Percentiles rank a stretch among this genome's conserved stretches.
Conservation (phyloP, 2,329 filamentous ascomycete genomes). For the Aspergillus niger region DNA sequence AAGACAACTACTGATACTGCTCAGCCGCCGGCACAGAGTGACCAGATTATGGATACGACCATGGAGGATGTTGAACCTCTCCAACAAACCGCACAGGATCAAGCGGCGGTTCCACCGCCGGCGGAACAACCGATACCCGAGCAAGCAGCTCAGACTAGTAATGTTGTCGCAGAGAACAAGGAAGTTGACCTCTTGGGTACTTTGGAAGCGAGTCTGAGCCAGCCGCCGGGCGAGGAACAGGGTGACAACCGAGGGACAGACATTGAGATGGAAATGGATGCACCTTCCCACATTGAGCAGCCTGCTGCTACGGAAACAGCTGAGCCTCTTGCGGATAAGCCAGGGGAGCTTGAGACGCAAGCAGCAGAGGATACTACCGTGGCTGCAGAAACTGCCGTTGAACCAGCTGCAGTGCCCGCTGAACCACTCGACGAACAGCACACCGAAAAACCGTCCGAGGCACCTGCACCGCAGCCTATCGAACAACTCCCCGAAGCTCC, state of each 20-base stretch:
- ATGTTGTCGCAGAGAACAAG: constrained; percentile 19
- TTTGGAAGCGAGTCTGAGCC: constrained; percentile 47
- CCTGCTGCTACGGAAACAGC: constrained; percentile 2
- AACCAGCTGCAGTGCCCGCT: background rate
- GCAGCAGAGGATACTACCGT: background rate
- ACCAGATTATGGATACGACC: constrained; percentile 3
- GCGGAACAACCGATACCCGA: constrained; percentile 16
- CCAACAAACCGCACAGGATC: constrained; percentile 1
- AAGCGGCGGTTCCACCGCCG: constrained; percentile 5
- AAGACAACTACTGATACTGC: constrained; percentile 11
- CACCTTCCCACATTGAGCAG: background rate
- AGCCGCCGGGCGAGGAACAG: constrained; percentile 11
- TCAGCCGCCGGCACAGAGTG: background rate
- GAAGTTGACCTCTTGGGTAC: constrained; percentile 52
- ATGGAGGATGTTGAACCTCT: constrained; percentile 12
- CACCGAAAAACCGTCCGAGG: background rate
- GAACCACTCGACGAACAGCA: constrained; percentile 9
- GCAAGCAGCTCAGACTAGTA: constrained; percentile 9
- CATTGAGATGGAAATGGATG: constrained; percentile 7
- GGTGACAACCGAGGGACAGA: constrained; percentile 4
- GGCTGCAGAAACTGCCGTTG: background rate
- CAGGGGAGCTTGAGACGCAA: background rate
- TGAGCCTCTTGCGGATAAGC: background rate
- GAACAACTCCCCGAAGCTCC: background rate
- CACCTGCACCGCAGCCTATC: background rate